Evolutionary conservation across 208 protist genomes (phyloP).

Genomic region (Trypanosoma brucei): DNA sequence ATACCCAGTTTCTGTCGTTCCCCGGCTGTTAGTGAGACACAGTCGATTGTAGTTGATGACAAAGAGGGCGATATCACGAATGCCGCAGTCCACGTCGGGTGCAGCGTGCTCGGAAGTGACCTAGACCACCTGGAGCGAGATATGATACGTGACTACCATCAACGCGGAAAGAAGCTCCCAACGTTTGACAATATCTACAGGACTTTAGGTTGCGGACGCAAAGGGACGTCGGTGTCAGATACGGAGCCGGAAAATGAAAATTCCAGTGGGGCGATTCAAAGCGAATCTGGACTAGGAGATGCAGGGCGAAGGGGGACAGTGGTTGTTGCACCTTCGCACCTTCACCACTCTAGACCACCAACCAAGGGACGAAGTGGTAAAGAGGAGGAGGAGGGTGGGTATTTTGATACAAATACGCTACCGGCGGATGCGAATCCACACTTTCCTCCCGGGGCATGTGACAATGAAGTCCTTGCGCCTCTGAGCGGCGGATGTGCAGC

Average conservation of each 20-base stretch:
- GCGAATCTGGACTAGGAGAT: no score
- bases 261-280: no score
- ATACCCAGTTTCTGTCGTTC: background rate
- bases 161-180: slow-evolving; percentile 37
- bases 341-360: background rate
- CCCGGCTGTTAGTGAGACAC: background rate
- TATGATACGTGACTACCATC: slow-evolving; percentile 72
- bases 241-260: slow-evolving; percentile 1
- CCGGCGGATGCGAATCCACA: slow-evolving; percentile 60
- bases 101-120: slow-evolving; percentile 69
- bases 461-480: background rate
- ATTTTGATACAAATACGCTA: slow-evolving; percentile 5
- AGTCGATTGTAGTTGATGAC: background rate
- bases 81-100: slow-evolving; percentile 25
- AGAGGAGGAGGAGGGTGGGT: background rate
- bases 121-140: slow-evolving; percentile 74
- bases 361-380: background rate
- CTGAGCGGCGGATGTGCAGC: background rate
- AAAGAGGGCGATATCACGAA: slow-evolving; percentile 6
- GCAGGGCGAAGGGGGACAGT: no score
- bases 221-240: slow-evolving; percentile 26
- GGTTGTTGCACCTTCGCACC: background rate
- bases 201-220: slow-evolving; percentile 36
- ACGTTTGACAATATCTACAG: slow-evolving; percentile 47
- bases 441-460: slow-evolving; percentile 30